phyloP scores from a whole-genome alignment of 1,284 basidiomycete genomes.

The Cryptococcus amylolentus region DNA sequence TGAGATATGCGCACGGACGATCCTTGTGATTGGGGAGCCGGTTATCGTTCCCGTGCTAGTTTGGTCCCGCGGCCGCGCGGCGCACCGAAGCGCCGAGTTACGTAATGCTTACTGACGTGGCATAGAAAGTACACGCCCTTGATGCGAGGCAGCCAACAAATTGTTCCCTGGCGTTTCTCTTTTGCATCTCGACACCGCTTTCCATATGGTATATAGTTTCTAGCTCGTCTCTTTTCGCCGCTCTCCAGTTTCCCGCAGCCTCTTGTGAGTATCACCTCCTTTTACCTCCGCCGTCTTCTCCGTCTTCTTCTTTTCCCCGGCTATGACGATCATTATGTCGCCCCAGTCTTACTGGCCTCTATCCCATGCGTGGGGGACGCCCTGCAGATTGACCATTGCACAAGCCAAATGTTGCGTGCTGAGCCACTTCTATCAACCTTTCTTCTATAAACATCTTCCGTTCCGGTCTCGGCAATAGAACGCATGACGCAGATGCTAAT shows the following conservation, averaged over 20 bases:
- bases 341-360: constrained; percentile 48
- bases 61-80: background rate
- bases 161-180: background rate
- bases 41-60: background rate
- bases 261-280: background rate
- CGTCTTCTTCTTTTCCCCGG: constrained; percentile 5
- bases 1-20: background rate
- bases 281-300: background rate
- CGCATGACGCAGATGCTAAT: no score
- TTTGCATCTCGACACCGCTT: background rate
- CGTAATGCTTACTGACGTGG: background rate
- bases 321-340: constrained; percentile 42
- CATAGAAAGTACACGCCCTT: background rate
- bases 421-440: constrained; percentile 16
- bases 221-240: no score
- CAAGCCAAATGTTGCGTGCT: constrained; percentile 44
- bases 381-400: constrained; percentile 40
- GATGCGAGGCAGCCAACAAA: background rate
- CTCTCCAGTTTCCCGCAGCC: no score
- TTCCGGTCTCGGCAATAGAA: background rate
- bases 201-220: no score
- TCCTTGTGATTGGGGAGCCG: background rate
- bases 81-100: background rate
- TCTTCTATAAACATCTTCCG: background rate
- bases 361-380: constrained; percentile 38